Evolutionary conservation across 1,284 basidiomycete species (phyloP).

Genomic region (Sanghuangporus weigelae): DNA sequence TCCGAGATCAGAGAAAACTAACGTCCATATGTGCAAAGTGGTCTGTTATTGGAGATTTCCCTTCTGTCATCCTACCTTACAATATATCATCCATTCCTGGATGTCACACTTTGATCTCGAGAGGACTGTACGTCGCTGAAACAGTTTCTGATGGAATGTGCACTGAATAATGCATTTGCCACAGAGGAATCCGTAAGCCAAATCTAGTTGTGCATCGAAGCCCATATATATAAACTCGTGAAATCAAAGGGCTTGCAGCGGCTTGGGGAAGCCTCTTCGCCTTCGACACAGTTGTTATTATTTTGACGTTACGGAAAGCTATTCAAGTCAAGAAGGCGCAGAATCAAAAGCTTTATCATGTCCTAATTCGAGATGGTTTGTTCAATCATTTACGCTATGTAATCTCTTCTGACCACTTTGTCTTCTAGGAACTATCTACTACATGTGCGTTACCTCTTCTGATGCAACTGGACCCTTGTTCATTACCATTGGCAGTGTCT

Average conservation of each 20-base stretch:
- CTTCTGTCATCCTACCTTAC: not conserved
- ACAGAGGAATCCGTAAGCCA: not conserved
- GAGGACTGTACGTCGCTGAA: not conserved
- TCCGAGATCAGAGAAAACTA: not conserved
- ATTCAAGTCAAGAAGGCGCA: slow-evolving; percentile 19
- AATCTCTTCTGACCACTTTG: not conserved
- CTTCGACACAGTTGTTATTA: slow-evolving; percentile 36
- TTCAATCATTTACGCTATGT: not conserved
- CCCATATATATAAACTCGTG: not conserved
- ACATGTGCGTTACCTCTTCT: slow-evolving; percentile 3
- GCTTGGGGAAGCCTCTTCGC: slow-evolving; percentile 36
- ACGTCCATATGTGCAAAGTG: not conserved
- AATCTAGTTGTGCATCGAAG: not conserved
- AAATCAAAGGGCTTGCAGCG: slow-evolving; percentile 26
- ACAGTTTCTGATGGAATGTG: not conserved
- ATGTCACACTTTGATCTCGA: slow-evolving; percentile 9
- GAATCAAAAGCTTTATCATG: slow-evolving; percentile 1
- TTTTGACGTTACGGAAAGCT: slow-evolving; percentile 38
- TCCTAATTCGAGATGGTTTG: slow-evolving; percentile 15
- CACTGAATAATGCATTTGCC: not conserved
- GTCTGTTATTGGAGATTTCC: not conserved
- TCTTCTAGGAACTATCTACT: slow-evolving; percentile 13
- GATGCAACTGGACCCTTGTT: not conserved
- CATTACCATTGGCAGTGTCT: not conserved
- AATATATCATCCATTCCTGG: slow-evolving; percentile 7